A percentile compares a stretch with the other conserved stretches of the same genome.
phyloP scores from a whole-genome alignment of 192 early-diverging fungal species.

The Backusella tarrabulga region DNA sequence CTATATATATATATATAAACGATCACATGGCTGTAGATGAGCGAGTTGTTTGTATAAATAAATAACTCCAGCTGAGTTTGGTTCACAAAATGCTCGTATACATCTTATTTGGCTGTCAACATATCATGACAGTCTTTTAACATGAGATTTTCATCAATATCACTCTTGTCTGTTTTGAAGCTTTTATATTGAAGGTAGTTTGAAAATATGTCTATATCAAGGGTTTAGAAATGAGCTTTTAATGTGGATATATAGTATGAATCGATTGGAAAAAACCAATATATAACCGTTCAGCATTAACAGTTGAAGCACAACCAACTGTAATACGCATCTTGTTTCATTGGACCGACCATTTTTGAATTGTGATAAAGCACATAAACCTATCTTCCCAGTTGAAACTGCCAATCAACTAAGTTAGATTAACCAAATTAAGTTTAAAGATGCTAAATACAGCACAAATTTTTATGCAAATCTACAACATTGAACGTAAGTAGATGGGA shows the following conservation, averaged over 20 bases:
- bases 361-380: background rate
- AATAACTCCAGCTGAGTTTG: background rate
- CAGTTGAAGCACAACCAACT: background rate
- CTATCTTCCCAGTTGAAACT: background rate
- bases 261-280: too few relatives aligned
- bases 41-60: background rate
- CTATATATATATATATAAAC: background rate
- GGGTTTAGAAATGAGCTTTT: background rate
- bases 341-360: background rate
- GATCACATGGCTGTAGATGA: background rate
- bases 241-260: background rate
- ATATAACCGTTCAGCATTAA: background rate
- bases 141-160: background rate
- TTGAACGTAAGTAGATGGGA: background rate
- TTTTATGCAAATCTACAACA: background rate
- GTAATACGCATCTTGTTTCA: background rate
- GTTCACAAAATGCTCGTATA: background rate
- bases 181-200: too few relatives aligned
- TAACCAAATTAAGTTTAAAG: background rate
- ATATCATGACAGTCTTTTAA: background rate
- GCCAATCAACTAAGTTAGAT: background rate
- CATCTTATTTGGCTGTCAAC: background rate
- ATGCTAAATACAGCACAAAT: background rate
- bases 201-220: too few relatives aligned
- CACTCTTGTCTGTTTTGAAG: too few relatives aligned